A percentile compares a stretch with the other conserved stretches of the same genome.
phyloP scores from a whole-genome alignment of 305 asterid species.

The Fraxinus nigra region DNA sequence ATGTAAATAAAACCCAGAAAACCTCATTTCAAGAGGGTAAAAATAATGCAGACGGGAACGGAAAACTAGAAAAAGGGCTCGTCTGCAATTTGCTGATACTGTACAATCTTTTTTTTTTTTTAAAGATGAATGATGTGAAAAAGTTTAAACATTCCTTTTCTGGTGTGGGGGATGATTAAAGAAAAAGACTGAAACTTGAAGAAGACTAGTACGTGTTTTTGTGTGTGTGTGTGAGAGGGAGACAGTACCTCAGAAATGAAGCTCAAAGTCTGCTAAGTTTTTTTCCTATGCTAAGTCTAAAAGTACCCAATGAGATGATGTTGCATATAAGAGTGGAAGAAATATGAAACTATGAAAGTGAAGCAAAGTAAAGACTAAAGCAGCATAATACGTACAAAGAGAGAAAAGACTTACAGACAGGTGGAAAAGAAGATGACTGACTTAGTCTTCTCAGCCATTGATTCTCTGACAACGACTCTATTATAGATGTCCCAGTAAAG shows the following conservation, averaged over 20 bases:
- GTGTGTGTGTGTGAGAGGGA: not conserved
- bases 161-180: not conserved
- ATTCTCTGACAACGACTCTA: conserved; percentile 44
- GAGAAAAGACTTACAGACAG: not conserved
- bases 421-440: conserved; percentile 27
- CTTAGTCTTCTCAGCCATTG: conserved; percentile 45
- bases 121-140: not conserved
- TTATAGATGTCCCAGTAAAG: conserved; percentile 31
- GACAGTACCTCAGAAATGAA: not conserved
- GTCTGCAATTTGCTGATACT: not conserved
- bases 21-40: not conserved
- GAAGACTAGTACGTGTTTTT: not conserved
- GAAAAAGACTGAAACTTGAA: conserved; percentile 3
- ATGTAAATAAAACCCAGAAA: not conserved
- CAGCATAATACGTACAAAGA: not conserved
- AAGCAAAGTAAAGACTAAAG: not conserved
- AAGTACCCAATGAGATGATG: not conserved
- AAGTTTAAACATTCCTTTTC: not conserved
- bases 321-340: not conserved
- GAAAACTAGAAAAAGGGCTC: not conserved
- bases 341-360: not conserved
- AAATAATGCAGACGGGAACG: not conserved
- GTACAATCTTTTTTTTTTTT: not conserved
- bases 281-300: not conserved
- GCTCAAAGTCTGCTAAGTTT: not conserved